phyloP scores from a whole-genome alignment of 345 rosid genomes.

The Physaria fendleri region DNA sequence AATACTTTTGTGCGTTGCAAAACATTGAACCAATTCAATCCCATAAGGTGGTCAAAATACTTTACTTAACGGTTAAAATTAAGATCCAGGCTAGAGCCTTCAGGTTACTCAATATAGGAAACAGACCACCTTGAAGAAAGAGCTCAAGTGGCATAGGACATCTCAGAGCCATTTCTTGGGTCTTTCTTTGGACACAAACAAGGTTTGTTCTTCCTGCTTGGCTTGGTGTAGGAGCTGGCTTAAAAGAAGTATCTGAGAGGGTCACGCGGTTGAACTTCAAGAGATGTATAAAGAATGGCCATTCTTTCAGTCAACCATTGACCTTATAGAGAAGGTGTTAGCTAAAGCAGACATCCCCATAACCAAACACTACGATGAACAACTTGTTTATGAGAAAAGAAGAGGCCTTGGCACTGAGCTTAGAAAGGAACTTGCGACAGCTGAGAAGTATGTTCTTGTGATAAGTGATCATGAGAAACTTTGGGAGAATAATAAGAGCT shows the following conservation, averaged over 20 bases:
- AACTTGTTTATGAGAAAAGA: conserved; percentile 68
- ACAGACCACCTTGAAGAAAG: too few relatives aligned
- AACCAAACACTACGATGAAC: conserved; percentile 86
- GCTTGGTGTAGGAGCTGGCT: conserved; percentile 95
- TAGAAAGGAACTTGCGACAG: conserved; percentile 55
- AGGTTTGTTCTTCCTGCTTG: conserved; percentile 98
- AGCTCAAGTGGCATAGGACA: conserved; percentile 84
- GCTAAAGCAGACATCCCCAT: conserved; percentile 88
- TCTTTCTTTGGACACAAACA: conserved; percentile 96
- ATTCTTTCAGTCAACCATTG: conserved; percentile 84
- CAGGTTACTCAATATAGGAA: too few relatives aligned
- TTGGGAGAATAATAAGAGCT: conserved; percentile 64
- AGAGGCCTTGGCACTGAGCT: conserved; percentile 58
- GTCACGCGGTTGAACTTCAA: conserved; percentile 61
- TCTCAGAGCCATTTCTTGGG: conserved; percentile 97
- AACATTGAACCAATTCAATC: not conserved
- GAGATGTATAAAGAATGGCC: conserved; percentile 98
- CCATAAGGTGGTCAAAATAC: conserved; percentile 5
- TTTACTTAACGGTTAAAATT: conserved; percentile 6
- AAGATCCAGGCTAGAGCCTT: not conserved
- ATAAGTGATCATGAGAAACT: conserved; percentile 70
- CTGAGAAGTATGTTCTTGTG: conserved; percentile 72
- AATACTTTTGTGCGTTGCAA: conserved; percentile 3
- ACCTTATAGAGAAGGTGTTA: conserved; percentile 91
- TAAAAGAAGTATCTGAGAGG: conserved; percentile 79